Conservation (phyloP, 192 early-diverging fungal genomes). For the Coemansia sp. region DNA sequence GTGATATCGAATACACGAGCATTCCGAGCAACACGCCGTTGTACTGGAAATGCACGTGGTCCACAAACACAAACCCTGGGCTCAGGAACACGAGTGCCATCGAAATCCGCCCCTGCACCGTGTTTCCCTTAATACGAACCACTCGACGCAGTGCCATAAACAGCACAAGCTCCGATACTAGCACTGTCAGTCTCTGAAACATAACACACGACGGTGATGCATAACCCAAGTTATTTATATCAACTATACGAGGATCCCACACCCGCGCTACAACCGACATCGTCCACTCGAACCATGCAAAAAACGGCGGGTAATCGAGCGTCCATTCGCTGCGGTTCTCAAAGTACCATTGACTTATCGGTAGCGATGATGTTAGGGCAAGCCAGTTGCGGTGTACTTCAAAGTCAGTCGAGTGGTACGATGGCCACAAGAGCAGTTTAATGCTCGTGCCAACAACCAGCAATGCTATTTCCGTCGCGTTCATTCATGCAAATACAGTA, state of each 20-base stretch:
- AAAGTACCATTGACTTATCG: conserved; percentile 82
- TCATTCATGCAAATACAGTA: conserved; percentile 6
- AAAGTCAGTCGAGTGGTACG: conserved; percentile 95
- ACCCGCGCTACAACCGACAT: conserved; percentile 58
- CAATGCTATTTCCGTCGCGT: conserved; percentile 24
- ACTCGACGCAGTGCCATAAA: conserved; percentile 67
- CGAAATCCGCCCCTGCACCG: conserved; percentile 46
- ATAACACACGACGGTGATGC: conserved; percentile 64
- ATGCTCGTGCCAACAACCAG: conserved; percentile 35
- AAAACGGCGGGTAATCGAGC: conserved; percentile 96
- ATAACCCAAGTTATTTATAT: conserved; percentile 68
- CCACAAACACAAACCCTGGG: conserved; percentile 80
- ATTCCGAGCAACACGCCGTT: conserved; percentile 92
- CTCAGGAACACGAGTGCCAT: conserved; percentile 64
- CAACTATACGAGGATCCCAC: conserved; percentile 77
- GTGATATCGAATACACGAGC: conserved; percentile 72
- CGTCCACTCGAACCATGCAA: conserved; percentile 91
- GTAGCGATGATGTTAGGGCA: conserved; percentile 83
- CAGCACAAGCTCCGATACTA: conserved; percentile 77
- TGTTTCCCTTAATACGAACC: conserved; percentile 16
- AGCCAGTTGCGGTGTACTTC: conserved; percentile 99
- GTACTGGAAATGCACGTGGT: conserved; percentile 98
- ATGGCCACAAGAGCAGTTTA: conserved; percentile 70
- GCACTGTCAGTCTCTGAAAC: conserved; percentile 84
- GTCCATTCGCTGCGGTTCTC: conserved; percentile 90